phyloP scores from a whole-genome alignment of 2,329 filamentous ascomycete genomes.

The Pseudogymnoascus sp. region DNA sequence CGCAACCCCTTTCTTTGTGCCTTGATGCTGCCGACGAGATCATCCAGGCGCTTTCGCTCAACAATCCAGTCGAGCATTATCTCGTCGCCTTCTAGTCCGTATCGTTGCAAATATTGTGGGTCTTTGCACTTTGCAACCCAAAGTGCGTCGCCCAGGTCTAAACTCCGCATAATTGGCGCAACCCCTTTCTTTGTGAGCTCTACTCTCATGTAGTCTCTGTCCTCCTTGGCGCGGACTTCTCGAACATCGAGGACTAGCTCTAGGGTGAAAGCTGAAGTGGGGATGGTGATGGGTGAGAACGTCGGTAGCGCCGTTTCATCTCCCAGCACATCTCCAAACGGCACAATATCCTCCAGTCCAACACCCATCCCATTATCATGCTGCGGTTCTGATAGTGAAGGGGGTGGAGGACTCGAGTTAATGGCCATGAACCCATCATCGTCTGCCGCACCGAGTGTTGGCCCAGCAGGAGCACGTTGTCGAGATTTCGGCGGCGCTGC shows the following conservation, averaged over 20 bases:
- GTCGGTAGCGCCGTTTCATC: constrained; percentile 24
- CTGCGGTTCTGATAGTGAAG: background rate
- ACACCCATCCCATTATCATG: background rate
- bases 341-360: constrained; percentile 16
- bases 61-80: constrained; percentile 74
- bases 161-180: constrained; percentile 56
- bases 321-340: constrained; percentile 20
- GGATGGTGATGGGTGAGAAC: constrained; percentile 53
- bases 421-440: constrained; percentile 12
- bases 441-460: background rate
- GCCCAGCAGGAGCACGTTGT: background rate
- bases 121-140: constrained; percentile 72
- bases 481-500: background rate
- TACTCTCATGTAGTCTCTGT: constrained; percentile 70
- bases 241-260: constrained; percentile 67
- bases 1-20: constrained; percentile 53
- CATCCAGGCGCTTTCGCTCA: constrained; percentile 73
- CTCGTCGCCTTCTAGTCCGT: constrained; percentile 59
- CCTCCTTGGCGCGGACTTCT: constrained; percentile 64
- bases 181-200: constrained; percentile 62
- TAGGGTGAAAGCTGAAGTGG: constrained; percentile 61
- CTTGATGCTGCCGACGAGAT: constrained; percentile 66
- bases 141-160: constrained; percentile 68
- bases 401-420: constrained; percentile 12
- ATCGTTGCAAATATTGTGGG: constrained; percentile 44